These are phyloP conservation scores for Pholiota microspora DNA, from an alignment of 768 basidiomycete species.

Conservation along the genomic window DNA sequence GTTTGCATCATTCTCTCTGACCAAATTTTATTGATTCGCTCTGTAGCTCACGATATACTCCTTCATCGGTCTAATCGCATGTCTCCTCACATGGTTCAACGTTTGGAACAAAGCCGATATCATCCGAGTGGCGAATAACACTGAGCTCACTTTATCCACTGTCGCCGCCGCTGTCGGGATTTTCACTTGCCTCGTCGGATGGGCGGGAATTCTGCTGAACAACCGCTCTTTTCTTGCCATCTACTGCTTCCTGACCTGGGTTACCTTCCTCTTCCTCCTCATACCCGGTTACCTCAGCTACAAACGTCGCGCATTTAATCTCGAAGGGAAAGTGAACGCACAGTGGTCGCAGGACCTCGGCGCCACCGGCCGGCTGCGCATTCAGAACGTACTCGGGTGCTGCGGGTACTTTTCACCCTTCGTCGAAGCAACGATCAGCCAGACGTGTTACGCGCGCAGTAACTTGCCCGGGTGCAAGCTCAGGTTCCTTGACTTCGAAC, in stretches of 20 bases:
- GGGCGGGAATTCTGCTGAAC: conserved; percentile 81
- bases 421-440: conserved; percentile 72
- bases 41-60: conserved; percentile 53
- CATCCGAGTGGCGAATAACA: conserved; percentile 61
- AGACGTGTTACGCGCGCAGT: conserved; percentile 72
- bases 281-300: conserved; percentile 79
- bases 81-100: conserved; percentile 79
- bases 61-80: conserved; percentile 56
- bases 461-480: conserved; percentile 75
- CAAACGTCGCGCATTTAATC: conserved; percentile 52
- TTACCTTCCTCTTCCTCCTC: conserved; percentile 67
- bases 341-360: conserved; percentile 68
- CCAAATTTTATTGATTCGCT: not conserved
- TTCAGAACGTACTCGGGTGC: conserved; percentile 74
- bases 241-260: conserved; percentile 75
- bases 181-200: conserved; percentile 69
- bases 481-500: conserved; percentile 57
- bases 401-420: conserved; percentile 83
- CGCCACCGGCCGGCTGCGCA: conserved; percentile 52
- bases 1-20: not conserved
- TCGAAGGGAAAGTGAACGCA: conserved; percentile 75
- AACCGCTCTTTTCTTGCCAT: conserved; percentile 78
- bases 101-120: conserved; percentile 66
- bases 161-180: conserved; percentile 57
- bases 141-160: conserved; percentile 68